A percentile compares a stretch with the other conserved stretches of the same genome.
phyloP scores from a whole-genome alignment of 2,329 filamentous ascomycete genomes.

The Paecilomyces fulvus region DNA sequence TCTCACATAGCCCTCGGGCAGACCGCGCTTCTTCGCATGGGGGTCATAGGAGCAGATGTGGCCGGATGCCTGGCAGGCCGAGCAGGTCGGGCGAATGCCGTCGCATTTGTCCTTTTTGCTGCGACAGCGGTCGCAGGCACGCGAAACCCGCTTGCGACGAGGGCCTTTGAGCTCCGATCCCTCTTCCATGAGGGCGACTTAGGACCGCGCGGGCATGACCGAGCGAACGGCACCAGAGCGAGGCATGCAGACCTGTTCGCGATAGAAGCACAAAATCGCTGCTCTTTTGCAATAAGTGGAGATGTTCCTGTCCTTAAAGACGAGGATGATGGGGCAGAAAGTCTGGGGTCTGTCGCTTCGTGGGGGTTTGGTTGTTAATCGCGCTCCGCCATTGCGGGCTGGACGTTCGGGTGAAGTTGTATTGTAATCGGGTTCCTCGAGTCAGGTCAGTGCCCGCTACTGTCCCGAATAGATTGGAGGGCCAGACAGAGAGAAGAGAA shows the following conservation, averaged over 20 bases:
- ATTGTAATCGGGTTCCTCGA: neutral
- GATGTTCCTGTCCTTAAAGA: neutral
- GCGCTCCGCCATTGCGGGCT: neutral
- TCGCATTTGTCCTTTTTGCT: constrained; percentile 41
- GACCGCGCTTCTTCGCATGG: constrained; percentile 36
- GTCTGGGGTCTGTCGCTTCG: neutral
- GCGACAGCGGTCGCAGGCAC: constrained; percentile 39
- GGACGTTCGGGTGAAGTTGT: neutral
- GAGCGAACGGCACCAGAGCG: neutral
- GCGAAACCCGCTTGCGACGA: constrained; percentile 38
- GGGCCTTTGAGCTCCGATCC: constrained; percentile 27
- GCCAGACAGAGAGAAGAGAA: neutral
- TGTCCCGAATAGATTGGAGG: neutral
- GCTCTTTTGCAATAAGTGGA: neutral
- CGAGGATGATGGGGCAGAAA: neutral
- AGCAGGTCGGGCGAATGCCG: constrained; percentile 34
- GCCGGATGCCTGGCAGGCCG: constrained; percentile 32
- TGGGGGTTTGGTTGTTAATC: neutral
- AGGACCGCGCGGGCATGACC: constrained; percentile 14
- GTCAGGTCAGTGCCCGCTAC: neutral
- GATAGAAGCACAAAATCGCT: no score
- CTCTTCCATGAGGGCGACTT: constrained; percentile 29
- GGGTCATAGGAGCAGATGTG: constrained; percentile 37
- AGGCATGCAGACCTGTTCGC: neutral
- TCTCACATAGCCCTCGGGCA: constrained; percentile 40